Conservation (phyloP, 2,329 filamentous ascomycete genomes). For the Colletotrichum agaves region DNA sequence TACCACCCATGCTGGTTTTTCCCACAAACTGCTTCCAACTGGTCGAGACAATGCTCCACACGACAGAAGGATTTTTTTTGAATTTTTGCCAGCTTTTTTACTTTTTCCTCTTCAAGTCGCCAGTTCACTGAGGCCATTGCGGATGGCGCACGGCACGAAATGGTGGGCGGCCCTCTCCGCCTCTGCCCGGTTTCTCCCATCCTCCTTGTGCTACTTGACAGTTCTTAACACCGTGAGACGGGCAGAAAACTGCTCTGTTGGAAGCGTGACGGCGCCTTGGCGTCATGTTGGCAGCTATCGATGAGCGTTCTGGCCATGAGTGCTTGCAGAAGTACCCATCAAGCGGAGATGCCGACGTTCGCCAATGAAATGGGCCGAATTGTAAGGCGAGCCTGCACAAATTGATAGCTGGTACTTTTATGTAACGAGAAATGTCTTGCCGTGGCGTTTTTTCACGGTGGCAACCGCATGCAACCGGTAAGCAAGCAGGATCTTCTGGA, state of each 20-base stretch:
- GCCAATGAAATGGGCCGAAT: slow-evolving; percentile 8
- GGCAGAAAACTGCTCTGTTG: slow-evolving; percentile 6
- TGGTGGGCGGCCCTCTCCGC: not conserved
- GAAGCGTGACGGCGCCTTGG: slow-evolving; percentile 27
- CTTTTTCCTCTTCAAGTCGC: not conserved
- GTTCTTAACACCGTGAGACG: not conserved
- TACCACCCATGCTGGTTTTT: slow-evolving; percentile 14
- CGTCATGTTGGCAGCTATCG: slow-evolving; percentile 27
- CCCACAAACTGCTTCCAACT: slow-evolving; percentile 9
- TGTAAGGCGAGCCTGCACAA: not conserved
- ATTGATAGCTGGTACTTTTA: slow-evolving; percentile 29
- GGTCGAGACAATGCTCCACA: slow-evolving; percentile 11
- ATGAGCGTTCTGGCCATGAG: slow-evolving; percentile 30
- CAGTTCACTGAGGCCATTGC: not conserved
- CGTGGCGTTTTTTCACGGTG: slow-evolving; percentile 13
- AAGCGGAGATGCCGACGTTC: not conserved
- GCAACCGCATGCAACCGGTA: slow-evolving; percentile 2
- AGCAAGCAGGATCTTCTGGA: not conserved
- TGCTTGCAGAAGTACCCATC: slow-evolving; percentile 19
- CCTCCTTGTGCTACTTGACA: not conserved
- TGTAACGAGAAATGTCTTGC: slow-evolving; percentile 2
- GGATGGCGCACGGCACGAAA: not conserved
- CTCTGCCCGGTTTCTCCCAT: slow-evolving; percentile 7
- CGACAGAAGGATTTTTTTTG: slow-evolving; percentile 3
- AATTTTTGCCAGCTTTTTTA: slow-evolving; percentile 10